These are phyloP conservation scores for Hansenula sp. DNA, from an alignment of 1,139 yeast genomes.

Conservation along the genomic window DNA sequence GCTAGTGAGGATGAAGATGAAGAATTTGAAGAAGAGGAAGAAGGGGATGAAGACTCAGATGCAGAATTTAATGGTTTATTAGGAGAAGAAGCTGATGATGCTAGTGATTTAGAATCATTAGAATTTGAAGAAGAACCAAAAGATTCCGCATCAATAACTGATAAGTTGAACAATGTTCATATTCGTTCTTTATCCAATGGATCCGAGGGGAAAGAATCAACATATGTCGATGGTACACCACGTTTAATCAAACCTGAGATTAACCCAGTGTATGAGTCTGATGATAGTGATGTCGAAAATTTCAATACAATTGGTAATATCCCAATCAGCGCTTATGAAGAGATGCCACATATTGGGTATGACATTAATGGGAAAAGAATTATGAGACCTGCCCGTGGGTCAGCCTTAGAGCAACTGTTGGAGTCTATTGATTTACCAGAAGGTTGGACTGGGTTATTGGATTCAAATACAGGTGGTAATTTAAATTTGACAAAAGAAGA, in stretches of 20 bases:
- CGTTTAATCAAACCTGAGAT: conserved; percentile 84
- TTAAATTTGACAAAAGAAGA: conserved; percentile 87
- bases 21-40: conserved; percentile 20
- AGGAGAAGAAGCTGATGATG: conserved; percentile 34
- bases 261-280: conserved; percentile 88
- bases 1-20: conserved; percentile 24
- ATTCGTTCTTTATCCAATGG: conserved; percentile 44
- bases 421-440: conserved; percentile 92
- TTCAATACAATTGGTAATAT: conserved; percentile 89
- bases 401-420: conserved; percentile 85
- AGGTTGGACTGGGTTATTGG: conserved; percentile 97
- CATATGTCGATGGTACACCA: conserved; percentile 75
- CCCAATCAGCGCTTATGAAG: conserved; percentile 91
- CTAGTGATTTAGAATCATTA: conserved; percentile 26
- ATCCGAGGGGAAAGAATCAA: conserved; percentile 40
- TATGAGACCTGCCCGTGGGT: conserved; percentile 97
- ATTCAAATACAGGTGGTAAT: conserved; percentile 84
- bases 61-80: conserved; percentile 17
- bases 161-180: conserved; percentile 49
- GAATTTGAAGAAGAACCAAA: conserved; percentile 49
- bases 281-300: conserved; percentile 85
- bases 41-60: too few relatives aligned
- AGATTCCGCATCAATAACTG: conserved; percentile 48
- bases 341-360: conserved; percentile 96
- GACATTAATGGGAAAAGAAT: conserved; percentile 96